Conservation (phyloP, 768 basidiomycete species). For the Pisolithus albus region DNA sequence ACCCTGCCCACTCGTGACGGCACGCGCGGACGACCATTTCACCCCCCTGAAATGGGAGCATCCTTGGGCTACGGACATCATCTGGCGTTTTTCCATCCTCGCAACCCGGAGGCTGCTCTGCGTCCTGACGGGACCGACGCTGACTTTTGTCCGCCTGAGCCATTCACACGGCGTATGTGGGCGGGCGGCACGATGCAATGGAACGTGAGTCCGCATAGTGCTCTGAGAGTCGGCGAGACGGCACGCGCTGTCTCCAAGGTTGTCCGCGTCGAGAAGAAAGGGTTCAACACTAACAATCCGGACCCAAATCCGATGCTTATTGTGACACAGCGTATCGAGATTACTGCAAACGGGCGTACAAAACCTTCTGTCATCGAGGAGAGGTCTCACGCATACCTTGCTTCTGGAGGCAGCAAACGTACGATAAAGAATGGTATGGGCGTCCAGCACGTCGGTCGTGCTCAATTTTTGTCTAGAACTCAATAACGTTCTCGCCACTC, state of each 20-base stretch:
- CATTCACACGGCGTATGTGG: conserved; percentile 80
- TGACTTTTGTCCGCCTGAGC: conserved; percentile 64
- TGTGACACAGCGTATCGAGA: conserved; percentile 57
- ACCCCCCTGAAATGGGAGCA: conserved; percentile 34
- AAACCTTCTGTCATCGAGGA: conserved; percentile 54
- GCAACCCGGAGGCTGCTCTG: conserved; percentile 48
- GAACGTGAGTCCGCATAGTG: conserved; percentile 33
- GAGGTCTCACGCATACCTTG: conserved; percentile 63
- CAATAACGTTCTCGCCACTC: neutral
- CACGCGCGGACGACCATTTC: conserved; percentile 33
- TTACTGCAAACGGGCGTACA: conserved; percentile 36
- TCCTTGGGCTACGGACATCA: conserved; percentile 60
- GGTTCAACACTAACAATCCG: conserved; percentile 37
- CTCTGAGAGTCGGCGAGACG: conserved; percentile 47
- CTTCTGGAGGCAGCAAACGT: conserved; percentile 24
- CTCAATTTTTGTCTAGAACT: neutral
- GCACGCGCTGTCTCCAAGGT: conserved; percentile 46
- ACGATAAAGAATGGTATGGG: conserved; percentile 38
- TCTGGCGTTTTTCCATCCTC: conserved; percentile 67
- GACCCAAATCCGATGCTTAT: conserved; percentile 65
- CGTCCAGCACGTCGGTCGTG: too few relatives aligned
- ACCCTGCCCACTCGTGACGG: conserved; percentile 73
- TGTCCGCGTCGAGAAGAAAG: conserved; percentile 52
- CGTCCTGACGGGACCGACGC: conserved; percentile 68
- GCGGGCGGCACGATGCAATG: conserved; percentile 64